Conservation (phyloP, 148 eudicot genomes). For the Spergularia bocconei region DNA sequence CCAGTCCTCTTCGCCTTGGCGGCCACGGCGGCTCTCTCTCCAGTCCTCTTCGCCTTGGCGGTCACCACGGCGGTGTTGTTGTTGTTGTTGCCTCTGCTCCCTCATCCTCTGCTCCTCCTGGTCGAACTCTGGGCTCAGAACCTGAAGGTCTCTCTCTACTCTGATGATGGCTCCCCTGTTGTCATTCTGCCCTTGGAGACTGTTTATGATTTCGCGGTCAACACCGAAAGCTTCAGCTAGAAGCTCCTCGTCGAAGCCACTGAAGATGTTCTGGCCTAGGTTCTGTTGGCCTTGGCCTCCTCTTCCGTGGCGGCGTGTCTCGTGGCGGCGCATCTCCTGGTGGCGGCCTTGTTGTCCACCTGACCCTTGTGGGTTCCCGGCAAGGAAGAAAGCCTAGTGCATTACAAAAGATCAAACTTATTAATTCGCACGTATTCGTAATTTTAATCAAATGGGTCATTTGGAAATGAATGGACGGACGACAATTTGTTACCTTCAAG, state of each 20-base stretch:
- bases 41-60: conserved; percentile 9
- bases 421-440: too few species aligned
- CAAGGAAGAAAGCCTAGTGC: conserved; percentile 53
- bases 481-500: conserved; percentile 35
- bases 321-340: conserved; percentile 8
- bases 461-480: too few species aligned
- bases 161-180: conserved; percentile 46
- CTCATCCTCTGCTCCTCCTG: neutral
- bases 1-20: conserved; percentile 10
- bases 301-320: conserved; percentile 13
- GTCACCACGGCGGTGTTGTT: neutral
- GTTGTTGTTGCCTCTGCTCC: too few species aligned
- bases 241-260: conserved; percentile 41
- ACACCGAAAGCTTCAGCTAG: conserved; percentile 32
- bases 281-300: conserved; percentile 2
- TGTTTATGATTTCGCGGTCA: conserved; percentile 28
- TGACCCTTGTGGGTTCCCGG: conserved; percentile 46
- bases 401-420: neutral
- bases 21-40: neutral
- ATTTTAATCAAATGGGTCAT: too few species aligned
- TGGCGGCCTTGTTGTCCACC: conserved; percentile 20
- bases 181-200: conserved; percentile 38
- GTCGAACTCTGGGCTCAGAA: conserved; percentile 32
- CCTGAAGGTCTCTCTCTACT: conserved; percentile 30
- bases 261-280: conserved; percentile 34